These are phyloP conservation scores for Artemisia tridentata DNA, from an alignment of 129 eudicot species.

Conservation along the genomic window DNA sequence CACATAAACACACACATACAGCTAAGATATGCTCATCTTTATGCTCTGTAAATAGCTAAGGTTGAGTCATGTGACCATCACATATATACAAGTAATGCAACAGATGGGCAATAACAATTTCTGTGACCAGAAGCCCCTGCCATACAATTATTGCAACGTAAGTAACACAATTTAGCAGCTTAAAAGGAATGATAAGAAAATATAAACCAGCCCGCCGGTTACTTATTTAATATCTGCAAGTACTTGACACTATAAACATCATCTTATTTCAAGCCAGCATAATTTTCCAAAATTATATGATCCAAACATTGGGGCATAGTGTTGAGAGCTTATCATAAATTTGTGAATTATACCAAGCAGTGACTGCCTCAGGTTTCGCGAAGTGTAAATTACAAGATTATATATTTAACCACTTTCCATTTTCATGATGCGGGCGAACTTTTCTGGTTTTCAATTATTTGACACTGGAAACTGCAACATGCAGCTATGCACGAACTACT, in stretches of 20 bases:
- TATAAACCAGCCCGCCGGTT: not conserved
- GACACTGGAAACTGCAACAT: not conserved
- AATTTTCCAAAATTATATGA: not conserved
- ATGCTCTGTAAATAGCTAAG: not conserved
- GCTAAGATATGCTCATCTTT: not conserved
- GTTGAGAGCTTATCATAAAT: not conserved
- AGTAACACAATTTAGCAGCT: not conserved
- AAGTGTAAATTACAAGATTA: too few relatives aligned
- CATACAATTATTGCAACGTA: not conserved
- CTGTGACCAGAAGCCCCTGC: conserved; percentile 5
- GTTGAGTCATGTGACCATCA: not conserved
- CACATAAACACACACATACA: not conserved
- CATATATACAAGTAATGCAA: not conserved
- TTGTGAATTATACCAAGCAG: not conserved
- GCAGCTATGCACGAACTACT: not conserved
- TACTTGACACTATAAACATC: not conserved
- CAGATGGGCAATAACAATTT: not conserved
- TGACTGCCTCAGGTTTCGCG: not conserved
- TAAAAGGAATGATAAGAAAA: not conserved
- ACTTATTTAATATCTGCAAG: not conserved
- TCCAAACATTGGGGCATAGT: not conserved
- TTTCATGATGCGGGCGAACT: not conserved
- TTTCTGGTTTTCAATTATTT: not conserved
- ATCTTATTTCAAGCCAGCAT: not conserved
- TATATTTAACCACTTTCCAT: too few relatives aligned